These are phyloP conservation scores for Firmiana major DNA, from an alignment of 345 rosid species.

Conservation along the genomic window DNA sequence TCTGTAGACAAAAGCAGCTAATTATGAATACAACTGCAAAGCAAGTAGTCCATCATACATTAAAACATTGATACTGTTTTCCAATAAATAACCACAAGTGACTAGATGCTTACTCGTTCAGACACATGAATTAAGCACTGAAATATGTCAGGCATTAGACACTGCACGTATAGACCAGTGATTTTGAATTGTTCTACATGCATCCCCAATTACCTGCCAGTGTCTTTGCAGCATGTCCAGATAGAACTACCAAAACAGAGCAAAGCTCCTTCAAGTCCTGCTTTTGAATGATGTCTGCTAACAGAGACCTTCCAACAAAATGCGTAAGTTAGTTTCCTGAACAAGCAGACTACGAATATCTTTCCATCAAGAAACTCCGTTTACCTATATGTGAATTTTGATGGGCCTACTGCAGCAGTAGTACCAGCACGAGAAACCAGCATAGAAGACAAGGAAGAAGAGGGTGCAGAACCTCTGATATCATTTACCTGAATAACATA, in stretches of 20 bases:
- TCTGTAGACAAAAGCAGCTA: not conserved
- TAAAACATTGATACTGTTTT: not conserved
- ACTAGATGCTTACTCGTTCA: not conserved
- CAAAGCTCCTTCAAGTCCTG: slow-evolving; percentile 93
- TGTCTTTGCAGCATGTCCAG: slow-evolving; percentile 75
- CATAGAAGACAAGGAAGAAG: slow-evolving; percentile 41
- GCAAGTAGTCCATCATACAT: not conserved
- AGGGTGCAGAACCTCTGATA: slow-evolving; percentile 45
- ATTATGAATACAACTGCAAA: not conserved
- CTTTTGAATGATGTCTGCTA: slow-evolving; percentile 91
- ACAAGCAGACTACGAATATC: slow-evolving; percentile 12
- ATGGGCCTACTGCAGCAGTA: slow-evolving; percentile 38
- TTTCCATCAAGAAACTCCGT: slow-evolving; percentile 11
- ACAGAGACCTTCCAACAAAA: slow-evolving; percentile 68
- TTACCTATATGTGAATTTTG: slow-evolving; percentile 86
- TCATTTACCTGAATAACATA: slow-evolving; percentile 48
- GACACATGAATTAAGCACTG: not conserved
- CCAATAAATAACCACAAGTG: not conserved
- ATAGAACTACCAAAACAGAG: slow-evolving; percentile 79
- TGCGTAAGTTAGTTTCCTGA: slow-evolving; percentile 30
- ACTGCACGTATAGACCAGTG: not conserved
- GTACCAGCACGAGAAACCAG: slow-evolving; percentile 48
- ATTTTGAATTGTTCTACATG: not conserved
- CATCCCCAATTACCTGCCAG: slow-evolving; percentile 49
- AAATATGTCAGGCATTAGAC: not conserved